A percentile compares a stretch with the other conserved stretches of the same genome.
Conservation (phyloP, 768 basidiomycete species). For the Candolleomyces eurysporus region DNA sequence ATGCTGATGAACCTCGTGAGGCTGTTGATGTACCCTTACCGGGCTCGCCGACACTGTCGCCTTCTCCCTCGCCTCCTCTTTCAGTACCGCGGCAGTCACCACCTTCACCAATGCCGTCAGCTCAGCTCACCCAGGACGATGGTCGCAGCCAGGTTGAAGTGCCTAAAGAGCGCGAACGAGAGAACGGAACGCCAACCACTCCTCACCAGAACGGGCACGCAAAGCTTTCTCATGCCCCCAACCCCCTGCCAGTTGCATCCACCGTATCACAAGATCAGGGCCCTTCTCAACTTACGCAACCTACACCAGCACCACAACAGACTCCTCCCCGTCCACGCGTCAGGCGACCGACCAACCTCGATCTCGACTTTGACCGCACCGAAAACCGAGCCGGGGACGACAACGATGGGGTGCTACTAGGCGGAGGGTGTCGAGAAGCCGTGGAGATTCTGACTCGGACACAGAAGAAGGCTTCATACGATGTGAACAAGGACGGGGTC, state of each 20-base stretch:
- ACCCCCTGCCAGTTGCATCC: too few species aligned
- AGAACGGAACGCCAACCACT: too few species aligned
- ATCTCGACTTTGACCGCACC: slow-evolving; percentile 3
- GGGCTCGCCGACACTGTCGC: neutral
- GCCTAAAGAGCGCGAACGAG: too few species aligned
- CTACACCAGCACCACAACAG: too few species aligned
- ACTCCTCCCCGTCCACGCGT: too few species aligned
- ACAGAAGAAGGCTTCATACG: slow-evolving; percentile 89
- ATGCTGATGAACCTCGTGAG: too few species aligned
- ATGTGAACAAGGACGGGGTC: slow-evolving; percentile 91
- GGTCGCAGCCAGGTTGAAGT: too few species aligned
- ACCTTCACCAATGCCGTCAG: neutral
- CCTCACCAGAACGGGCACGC: too few species aligned
- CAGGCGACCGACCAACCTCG: neutral
- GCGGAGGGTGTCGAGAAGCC: slow-evolving; percentile 72
- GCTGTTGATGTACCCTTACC: neutral
- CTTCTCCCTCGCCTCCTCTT: neutral
- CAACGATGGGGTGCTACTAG: slow-evolving; percentile 37
- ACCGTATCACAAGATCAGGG: too few species aligned
- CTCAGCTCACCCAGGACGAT: neutral
- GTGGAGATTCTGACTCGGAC: slow-evolving; percentile 90
- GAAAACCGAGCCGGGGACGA: slow-evolving; percentile 28
- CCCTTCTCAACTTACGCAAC: too few species aligned
- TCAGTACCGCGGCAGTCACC: neutral
- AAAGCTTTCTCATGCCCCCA: too few species aligned